phyloP scores from a whole-genome alignment of 2,329 filamentous ascomycete genomes.

The Beauveria asiatica region DNA sequence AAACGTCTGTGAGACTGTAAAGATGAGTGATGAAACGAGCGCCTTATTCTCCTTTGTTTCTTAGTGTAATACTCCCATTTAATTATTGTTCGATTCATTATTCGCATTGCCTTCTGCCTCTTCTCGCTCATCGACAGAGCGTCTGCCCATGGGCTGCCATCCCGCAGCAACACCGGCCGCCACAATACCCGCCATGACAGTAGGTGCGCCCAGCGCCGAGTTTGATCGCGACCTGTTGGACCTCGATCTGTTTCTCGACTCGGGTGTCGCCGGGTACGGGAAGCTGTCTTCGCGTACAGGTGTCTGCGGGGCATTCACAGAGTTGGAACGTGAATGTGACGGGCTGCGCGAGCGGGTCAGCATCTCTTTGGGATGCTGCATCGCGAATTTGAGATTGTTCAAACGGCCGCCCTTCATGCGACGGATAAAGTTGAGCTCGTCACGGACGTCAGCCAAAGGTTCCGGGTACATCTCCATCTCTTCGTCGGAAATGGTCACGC shows the following conservation, averaged over 20 bases:
- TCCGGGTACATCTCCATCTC: constrained; percentile 63
- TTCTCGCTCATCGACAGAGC: constrained; percentile 19
- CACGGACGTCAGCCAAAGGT: constrained; percentile 64
- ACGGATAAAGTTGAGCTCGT: constrained; percentile 74
- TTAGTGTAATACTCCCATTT: background rate
- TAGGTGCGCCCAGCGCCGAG: constrained; percentile 64
- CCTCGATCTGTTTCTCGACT: constrained; percentile 56
- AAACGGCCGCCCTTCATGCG: constrained; percentile 73
- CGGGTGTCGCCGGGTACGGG: constrained; percentile 44
- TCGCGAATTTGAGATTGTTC: constrained; percentile 71
- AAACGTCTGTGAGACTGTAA: background rate
- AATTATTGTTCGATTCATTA: background rate
- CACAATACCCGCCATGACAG: constrained; percentile 77
- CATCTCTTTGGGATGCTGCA: constrained; percentile 65
- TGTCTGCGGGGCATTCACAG: constrained; percentile 51
- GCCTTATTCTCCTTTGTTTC: background rate
- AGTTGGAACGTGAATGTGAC: constrained; percentile 56
- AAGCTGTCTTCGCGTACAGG: constrained; percentile 51
- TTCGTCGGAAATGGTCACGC: constrained; percentile 55
- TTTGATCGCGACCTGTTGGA: constrained; percentile 58
- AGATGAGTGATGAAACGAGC: background rate
- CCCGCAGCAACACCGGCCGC: constrained; percentile 67
- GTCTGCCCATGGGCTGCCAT: constrained; percentile 62
- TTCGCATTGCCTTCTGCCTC: constrained; percentile 9
- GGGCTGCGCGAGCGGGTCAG: constrained; percentile 56